Conservation (phyloP, 768 basidiomycete genomes). For the Russula earlei region DNA sequence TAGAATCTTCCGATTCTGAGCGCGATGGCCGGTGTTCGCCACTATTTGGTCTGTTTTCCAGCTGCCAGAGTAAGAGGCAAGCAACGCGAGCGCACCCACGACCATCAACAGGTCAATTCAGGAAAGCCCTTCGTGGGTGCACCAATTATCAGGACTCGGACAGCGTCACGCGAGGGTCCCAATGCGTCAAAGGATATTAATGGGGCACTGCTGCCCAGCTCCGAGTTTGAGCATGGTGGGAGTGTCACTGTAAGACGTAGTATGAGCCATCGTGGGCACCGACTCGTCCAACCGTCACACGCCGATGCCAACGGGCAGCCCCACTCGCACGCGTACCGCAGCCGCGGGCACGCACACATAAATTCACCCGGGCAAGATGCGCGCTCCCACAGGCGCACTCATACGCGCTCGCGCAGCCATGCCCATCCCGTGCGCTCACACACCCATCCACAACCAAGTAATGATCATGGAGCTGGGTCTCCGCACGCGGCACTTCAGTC, state of each 20-base stretch:
- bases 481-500: neutral
- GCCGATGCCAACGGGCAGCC: neutral
- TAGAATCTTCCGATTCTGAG: constrained; percentile 16
- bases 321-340: neutral
- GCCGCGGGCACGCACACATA: constrained; percentile 5
- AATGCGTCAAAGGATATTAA: neutral
- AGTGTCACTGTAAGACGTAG: constrained; percentile 7
- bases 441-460: constrained; percentile 8
- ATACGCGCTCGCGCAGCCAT: constrained; percentile 7
- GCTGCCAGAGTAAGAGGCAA: constrained; percentile 17
- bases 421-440: constrained; percentile 10
- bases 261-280: constrained; percentile 6
- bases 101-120: neutral
- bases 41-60: constrained; percentile 24
- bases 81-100: constrained; percentile 3
- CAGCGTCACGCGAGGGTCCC: constrained; percentile 17
- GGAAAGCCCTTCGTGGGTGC: constrained; percentile 14
- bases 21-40: constrained; percentile 29
- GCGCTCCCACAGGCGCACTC: constrained; percentile 5
- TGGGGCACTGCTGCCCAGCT: constrained; percentile 1
- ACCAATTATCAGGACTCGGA: constrained; percentile 14
- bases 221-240: constrained; percentile 14
- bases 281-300: neutral
- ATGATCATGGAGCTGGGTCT: neutral
- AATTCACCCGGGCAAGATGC: constrained; percentile 1